Conservation (phyloP, 2,329 filamentous ascomycete species). For the Davidsoniella virescens region DNA sequence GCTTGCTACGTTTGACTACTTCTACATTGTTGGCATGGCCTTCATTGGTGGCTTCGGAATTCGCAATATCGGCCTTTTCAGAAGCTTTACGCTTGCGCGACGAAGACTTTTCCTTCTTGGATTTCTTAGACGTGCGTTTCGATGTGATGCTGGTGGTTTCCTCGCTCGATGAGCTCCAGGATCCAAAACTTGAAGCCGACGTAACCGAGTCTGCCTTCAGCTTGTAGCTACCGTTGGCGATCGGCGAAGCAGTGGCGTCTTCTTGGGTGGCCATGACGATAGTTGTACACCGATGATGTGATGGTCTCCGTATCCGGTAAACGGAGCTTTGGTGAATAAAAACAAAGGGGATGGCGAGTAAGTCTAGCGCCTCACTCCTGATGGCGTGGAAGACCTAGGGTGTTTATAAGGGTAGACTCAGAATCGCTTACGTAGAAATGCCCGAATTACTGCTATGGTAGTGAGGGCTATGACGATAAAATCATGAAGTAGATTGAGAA, state of each 20-base stretch:
- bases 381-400: too few relatives aligned
- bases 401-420: too few relatives aligned
- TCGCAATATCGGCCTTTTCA: slow-evolving; percentile 27
- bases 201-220: slow-evolving; percentile 1
- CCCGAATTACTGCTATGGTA: too few relatives aligned
- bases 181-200: background rate
- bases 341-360: too few relatives aligned
- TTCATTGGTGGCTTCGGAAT: background rate
- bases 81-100: slow-evolving; percentile 19
- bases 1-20: slow-evolving; percentile 8
- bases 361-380: too few relatives aligned
- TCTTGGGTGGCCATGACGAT: slow-evolving; percentile 9
- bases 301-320: too few relatives aligned
- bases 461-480: too few relatives aligned
- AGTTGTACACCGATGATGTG: too few relatives aligned
- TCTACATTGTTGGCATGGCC: background rate
- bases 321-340: too few relatives aligned
- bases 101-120: slow-evolving; percentile 11
- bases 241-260: background rate
- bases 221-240: slow-evolving; percentile 7
- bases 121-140: slow-evolving; percentile 7
- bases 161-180: slow-evolving; percentile 11
- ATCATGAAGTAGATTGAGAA: too few relatives aligned
- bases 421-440: too few relatives aligned
- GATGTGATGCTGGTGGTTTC: slow-evolving; percentile 8